These are phyloP conservation scores for Aurinia saxatilis DNA, from an alignment of 345 rosid genomes.

Conservation along the genomic window DNA sequence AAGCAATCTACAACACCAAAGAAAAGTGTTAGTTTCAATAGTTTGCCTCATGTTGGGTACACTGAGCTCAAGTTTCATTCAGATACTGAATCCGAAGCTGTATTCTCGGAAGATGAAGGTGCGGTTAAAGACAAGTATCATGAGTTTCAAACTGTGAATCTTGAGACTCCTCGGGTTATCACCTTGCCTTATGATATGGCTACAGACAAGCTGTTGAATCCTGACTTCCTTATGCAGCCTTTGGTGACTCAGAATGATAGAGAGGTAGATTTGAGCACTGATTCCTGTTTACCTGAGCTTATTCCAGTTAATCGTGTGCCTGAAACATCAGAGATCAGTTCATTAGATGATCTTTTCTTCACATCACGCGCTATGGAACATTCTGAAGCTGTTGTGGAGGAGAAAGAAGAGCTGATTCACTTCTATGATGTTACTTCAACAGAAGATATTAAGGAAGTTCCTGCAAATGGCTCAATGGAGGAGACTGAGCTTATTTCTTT, in stretches of 20 bases:
- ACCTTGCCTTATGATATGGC: slow-evolving; percentile 30
- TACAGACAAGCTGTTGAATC: slow-evolving; percentile 40
- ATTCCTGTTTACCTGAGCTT: not conserved
- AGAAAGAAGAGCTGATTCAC: not conserved
- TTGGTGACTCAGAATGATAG: not conserved
- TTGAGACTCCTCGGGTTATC: slow-evolving; percentile 31
- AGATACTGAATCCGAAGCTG: slow-evolving; percentile 38
- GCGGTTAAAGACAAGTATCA: slow-evolving; percentile 19
- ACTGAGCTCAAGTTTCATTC: slow-evolving; percentile 60
- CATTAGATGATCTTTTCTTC: slow-evolving; percentile 14
- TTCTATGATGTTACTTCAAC: not conserved
- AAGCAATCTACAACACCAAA: slow-evolving; percentile 19
- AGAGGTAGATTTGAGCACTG: not conserved
- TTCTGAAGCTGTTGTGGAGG: not conserved
- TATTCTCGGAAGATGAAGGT: slow-evolving; percentile 27
- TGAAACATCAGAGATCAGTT: slow-evolving; percentile 10
- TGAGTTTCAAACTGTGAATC: slow-evolving; percentile 23
- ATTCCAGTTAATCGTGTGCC: not conserved
- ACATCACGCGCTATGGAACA: slow-evolving; percentile 8
- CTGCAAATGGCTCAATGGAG: not conserved
- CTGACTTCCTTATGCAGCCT: slow-evolving; percentile 24
- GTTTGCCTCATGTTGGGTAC: slow-evolving; percentile 59
- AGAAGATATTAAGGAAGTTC: not conserved
- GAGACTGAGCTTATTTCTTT: not conserved
- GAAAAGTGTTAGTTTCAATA: slow-evolving; percentile 28